phyloP scores from a whole-genome alignment of 2,329 filamentous ascomycete species.

The Cladosporium sp. region DNA sequence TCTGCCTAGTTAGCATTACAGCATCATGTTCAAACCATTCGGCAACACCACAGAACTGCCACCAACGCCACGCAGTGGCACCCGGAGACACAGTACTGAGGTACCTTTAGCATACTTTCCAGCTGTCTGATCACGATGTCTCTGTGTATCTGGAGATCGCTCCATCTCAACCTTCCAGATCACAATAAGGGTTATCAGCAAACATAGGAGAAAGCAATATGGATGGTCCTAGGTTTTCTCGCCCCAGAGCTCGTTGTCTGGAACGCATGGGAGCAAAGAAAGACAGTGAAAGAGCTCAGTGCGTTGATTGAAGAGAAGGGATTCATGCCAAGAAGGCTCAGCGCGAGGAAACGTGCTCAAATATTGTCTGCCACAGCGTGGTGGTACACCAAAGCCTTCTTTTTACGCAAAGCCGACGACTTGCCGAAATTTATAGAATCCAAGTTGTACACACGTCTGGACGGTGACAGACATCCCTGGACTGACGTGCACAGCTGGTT shows the following conservation, averaged over 20 bases:
- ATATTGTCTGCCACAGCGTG: not conserved
- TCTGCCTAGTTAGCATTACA: not conserved
- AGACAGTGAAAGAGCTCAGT: not conserved
- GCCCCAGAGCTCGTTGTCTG: constrained; percentile 20
- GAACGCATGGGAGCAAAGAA: constrained; percentile 14
- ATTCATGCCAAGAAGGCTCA: not conserved
- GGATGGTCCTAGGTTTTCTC: constrained; percentile 22
- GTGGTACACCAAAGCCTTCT: not conserved
- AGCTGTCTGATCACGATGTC: constrained; percentile 21
- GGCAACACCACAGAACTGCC: constrained; percentile 3
- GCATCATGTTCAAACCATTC: constrained; percentile 1
- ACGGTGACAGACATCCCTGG: no score
- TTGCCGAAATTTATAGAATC: not conserved
- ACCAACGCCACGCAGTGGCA: constrained; percentile 14
- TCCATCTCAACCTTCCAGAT: constrained; percentile 25
- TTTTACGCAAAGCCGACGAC: not conserved
- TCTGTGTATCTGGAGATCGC: constrained; percentile 24
- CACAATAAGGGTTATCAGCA: constrained; percentile 15
- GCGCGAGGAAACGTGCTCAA: not conserved
- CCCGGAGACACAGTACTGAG: constrained; percentile 21
- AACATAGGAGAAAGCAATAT: constrained; percentile 17
- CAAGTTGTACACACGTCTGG: not conserved
- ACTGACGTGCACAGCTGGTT: constrained; percentile 25
- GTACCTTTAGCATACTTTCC: constrained; percentile 22
- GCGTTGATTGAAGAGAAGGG: not conserved